Conservation (phyloP, 2,329 filamentous ascomycete species). For the Botryotinia narcissicola region DNA sequence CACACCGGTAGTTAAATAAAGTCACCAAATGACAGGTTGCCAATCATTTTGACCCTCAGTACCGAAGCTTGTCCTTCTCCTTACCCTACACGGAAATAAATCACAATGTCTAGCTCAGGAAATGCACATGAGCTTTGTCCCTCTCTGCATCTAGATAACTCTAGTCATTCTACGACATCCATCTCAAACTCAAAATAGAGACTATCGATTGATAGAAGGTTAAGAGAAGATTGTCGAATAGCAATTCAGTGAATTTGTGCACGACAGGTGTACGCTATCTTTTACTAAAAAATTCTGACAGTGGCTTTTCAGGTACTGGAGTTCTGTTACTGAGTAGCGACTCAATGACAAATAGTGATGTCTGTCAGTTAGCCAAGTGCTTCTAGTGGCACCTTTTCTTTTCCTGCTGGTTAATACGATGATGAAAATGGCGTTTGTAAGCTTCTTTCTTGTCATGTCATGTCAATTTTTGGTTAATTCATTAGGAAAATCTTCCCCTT, state of each 20-base stretch:
- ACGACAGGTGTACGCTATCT: neutral
- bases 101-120: neutral
- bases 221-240: neutral
- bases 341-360: neutral
- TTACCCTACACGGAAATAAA: neutral
- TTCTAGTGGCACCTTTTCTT: neutral
- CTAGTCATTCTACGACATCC: neutral
- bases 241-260: neutral
- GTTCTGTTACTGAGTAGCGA: neutral
- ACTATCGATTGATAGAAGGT: neutral
- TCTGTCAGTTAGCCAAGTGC: neutral
- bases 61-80: neutral
- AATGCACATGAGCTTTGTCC: neutral
- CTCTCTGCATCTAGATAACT: neutral
- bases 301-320: neutral
- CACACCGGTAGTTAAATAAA: constrained; percentile 6
- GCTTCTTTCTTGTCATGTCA: neutral
- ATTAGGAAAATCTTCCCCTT: neutral
- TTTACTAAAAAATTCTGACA: neutral
- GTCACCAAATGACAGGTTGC: neutral
- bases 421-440: neutral
- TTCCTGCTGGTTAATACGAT: neutral
- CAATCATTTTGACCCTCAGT: neutral
- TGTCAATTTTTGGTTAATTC: neutral
- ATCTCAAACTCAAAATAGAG: neutral